Conservation (phyloP, 140 eudicot species). For the Cichorium intybus region DNA sequence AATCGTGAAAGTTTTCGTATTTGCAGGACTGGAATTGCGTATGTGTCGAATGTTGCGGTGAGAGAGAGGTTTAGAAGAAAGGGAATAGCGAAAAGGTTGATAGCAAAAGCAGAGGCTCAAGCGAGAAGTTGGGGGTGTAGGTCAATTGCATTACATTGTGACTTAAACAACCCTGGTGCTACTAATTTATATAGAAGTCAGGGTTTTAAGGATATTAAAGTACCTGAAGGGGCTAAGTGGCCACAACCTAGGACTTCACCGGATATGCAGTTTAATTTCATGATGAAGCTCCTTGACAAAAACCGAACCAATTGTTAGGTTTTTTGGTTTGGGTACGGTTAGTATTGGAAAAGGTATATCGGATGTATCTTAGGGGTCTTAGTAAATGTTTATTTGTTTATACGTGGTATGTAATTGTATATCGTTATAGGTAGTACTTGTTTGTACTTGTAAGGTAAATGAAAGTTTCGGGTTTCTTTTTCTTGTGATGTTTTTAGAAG, state of each 20-base stretch:
- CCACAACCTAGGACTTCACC: constrained; percentile 78
- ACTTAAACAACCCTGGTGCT: constrained; percentile 67
- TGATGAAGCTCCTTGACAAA: constrained; percentile 71
- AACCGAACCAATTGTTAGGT: constrained; percentile 16
- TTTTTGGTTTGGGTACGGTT: background rate
- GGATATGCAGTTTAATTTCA: constrained; percentile 73
- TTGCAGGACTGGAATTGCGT: constrained; percentile 83
- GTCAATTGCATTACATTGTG: constrained; percentile 84
- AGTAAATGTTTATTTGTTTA: constrained; percentile 17
- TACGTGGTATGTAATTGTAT: constrained; percentile 17
- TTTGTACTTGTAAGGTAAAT: constrained; percentile 31
- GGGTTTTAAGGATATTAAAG: constrained; percentile 60
- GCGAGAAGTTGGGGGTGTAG: constrained; percentile 88
- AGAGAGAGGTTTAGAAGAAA: constrained; percentile 66
- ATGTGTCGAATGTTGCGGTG: constrained; percentile 85
- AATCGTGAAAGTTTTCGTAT: background rate
- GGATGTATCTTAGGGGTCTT: constrained; percentile 22
- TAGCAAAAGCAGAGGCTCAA: constrained; percentile 78
- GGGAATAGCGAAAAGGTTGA: constrained; percentile 79
- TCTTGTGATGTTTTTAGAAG: constrained; percentile 8
- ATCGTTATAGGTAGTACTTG: constrained; percentile 30
- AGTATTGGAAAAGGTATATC: constrained; percentile 11
- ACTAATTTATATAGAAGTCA: constrained; percentile 56
- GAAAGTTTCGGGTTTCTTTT: background rate
- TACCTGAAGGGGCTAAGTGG: constrained; percentile 90